Evolutionary conservation across 345 rosid species (phyloP), one percentile per base, ranked within the genome.

Genomic region (Rhodamnia argentea): DNA sequence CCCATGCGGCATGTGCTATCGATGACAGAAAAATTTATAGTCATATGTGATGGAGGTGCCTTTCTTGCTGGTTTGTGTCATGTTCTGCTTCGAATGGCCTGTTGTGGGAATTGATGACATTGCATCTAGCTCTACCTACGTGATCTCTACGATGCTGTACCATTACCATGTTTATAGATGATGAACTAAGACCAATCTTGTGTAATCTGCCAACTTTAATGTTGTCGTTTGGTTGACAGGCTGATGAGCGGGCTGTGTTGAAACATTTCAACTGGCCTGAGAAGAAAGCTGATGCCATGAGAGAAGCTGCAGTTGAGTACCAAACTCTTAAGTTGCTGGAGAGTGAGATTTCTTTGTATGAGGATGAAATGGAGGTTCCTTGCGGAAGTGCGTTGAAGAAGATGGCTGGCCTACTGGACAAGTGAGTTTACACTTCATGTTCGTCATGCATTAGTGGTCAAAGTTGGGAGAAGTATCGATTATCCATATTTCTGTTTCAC

Each of bases 221-320:
- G 26, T 12, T 44, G 6, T 82, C 3, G 0, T 13, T 84, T 64
- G 84, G 44, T 14, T 59, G 50, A 86, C 90, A 95, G 99, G 97
- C 95, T 44, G 99, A 96, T 89, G 98, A 96, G 85, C 91, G 93
- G 86, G 98, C 98, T 74, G 99, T 96, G 84, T 87, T 95, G 86
- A 96, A 96, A 94, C 97, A 96, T 89, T 96, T 96, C 89, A 93
- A 94, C 85, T 96, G 98, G 98, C 99, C 98, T 13, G 99, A 96
- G 92, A 91, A 84, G 86, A 96, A 95, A 91, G 99, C 98, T 9
- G 98, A 96, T 92, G 94, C 97, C 74, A 82, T 96, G 87, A 90
- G 95, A 86, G 99, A 95, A 89, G 98, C 98, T 84, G 94, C 99
- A 24, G 90, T 96, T 52, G 99, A 95, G 86, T 96, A 94, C 86